phyloP scores from a whole-genome alignment of 2,329 filamentous ascomycete genomes.

The Orbilia javanica region DNA sequence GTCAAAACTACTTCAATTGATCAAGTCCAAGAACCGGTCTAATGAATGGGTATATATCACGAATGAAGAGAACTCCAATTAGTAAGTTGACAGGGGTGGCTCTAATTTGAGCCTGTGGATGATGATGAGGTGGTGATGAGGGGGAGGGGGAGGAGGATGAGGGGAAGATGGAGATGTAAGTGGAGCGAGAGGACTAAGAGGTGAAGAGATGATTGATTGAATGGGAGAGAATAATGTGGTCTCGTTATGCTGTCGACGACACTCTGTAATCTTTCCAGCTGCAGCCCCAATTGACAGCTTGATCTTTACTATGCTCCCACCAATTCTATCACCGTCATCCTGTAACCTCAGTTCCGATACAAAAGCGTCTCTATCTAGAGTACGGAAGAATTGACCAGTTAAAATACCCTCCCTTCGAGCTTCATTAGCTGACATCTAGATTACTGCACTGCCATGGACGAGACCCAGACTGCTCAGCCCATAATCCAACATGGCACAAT shows the following conservation, averaged over 20 bases:
- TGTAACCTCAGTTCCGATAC: background rate
- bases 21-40: background rate
- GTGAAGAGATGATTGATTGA: background rate
- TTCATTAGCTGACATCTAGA: background rate
- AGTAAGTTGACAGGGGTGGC: background rate
- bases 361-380: background rate
- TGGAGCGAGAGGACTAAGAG: slow-evolving; percentile 12
- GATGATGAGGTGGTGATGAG: background rate
- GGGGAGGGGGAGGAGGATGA: slow-evolving; percentile 3
- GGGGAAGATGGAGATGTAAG: background rate
- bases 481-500: slow-evolving; percentile 37
- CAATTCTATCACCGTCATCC: background rate
- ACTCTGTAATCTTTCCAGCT: slow-evolving; percentile 11
- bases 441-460: too few species aligned
- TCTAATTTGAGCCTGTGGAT: slow-evolving; percentile 5
- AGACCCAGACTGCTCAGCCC: background rate
- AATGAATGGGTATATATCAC: slow-evolving; percentile 34
- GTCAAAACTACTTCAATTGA: background rate
- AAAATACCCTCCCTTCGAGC: background rate
- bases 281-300: background rate
- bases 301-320: background rate
- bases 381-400: background rate
- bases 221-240: background rate
- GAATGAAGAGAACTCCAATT: background rate
- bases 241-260: slow-evolving; percentile 15